phyloP scores from a whole-genome alignment of 768 basidiomycete species.

The Mrakia gelida region DNA sequence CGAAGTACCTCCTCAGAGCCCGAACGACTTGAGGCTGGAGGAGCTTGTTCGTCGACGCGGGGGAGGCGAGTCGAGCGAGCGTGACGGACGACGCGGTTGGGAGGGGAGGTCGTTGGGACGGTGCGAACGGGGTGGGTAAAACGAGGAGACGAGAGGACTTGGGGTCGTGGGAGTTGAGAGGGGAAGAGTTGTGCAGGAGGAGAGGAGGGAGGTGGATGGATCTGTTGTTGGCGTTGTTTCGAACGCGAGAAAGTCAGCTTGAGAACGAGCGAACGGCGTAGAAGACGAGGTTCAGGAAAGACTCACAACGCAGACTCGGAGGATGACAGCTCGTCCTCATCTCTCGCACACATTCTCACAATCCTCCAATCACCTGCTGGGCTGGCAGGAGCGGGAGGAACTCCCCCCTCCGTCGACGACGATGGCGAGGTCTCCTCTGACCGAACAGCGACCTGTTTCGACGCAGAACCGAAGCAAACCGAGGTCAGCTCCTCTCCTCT shows the following conservation, averaged over 20 bases:
- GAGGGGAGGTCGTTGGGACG: constrained; percentile 52
- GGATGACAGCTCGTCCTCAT: background rate
- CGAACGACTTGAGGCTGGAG: constrained; percentile 62
- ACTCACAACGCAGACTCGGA: background rate
- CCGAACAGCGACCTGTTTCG: constrained; percentile 18
- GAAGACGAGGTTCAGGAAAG: background rate
- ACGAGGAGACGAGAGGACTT: constrained; percentile 42
- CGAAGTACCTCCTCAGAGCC: constrained; percentile 63
- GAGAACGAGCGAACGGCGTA: constrained; percentile 4
- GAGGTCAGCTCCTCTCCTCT: background rate
- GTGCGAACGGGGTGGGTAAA: constrained; percentile 59
- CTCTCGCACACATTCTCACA: constrained; percentile 18
- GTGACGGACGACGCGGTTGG: constrained; percentile 67
- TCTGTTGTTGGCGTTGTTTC: background rate
- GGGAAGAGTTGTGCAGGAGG: constrained; percentile 19
- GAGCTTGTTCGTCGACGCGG: constrained; percentile 59
- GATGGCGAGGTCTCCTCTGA: background rate
- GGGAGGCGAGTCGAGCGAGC: constrained; percentile 74
- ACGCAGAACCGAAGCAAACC: too few species aligned
- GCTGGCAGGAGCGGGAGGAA: background rate
- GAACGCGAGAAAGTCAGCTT: background rate
- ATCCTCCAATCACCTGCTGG: constrained; percentile 23
- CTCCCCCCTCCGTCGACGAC: background rate
- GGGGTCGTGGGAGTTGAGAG: constrained; percentile 10
- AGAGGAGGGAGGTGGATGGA: constrained; percentile 19